These are phyloP conservation scores for Diplodia sapinea DNA, from an alignment of 2,329 filamentous ascomycete species.

Conservation along the genomic window DNA sequence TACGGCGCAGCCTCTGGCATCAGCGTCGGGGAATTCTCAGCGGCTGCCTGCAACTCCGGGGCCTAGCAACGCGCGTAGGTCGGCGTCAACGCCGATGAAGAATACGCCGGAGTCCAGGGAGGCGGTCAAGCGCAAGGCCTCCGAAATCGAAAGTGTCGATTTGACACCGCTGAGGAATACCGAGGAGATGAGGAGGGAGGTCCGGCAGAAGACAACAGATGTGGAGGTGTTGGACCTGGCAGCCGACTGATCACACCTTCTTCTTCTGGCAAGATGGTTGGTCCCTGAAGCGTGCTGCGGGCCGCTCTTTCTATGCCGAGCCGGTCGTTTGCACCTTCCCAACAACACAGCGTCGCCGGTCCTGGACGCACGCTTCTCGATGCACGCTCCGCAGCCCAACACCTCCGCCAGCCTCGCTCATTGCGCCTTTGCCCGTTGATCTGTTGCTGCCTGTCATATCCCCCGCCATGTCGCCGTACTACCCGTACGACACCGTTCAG, in stretches of 20 bases:
- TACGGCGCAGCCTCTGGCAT: not conserved
- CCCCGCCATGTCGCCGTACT: not conserved
- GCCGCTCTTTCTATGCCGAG: not conserved
- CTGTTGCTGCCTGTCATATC: not conserved
- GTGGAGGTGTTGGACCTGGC: not conserved
- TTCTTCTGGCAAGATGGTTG: not conserved
- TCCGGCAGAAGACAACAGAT: not conserved
- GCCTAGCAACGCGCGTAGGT: not conserved
- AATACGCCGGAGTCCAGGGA: not conserved
- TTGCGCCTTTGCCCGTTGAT: too few species aligned
- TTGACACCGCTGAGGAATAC: not conserved
- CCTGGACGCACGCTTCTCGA: not conserved
- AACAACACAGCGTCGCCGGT: not conserved
- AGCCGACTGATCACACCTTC: not conserved
- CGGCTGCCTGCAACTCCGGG: not conserved
- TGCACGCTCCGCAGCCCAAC: not conserved
- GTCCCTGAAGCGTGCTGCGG: not conserved
- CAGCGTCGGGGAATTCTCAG: not conserved
- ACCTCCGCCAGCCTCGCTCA: not conserved
- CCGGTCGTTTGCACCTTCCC: not conserved
- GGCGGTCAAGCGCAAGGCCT: not conserved
- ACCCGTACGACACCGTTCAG: too few species aligned
- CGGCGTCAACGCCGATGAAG: not conserved
- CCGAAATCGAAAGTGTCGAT: not conserved
- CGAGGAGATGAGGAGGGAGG: not conserved